Evolutionary conservation across 1,139 yeast genomes (phyloP).

Genomic region (Magnusiomyces tetraspermus): DNA sequence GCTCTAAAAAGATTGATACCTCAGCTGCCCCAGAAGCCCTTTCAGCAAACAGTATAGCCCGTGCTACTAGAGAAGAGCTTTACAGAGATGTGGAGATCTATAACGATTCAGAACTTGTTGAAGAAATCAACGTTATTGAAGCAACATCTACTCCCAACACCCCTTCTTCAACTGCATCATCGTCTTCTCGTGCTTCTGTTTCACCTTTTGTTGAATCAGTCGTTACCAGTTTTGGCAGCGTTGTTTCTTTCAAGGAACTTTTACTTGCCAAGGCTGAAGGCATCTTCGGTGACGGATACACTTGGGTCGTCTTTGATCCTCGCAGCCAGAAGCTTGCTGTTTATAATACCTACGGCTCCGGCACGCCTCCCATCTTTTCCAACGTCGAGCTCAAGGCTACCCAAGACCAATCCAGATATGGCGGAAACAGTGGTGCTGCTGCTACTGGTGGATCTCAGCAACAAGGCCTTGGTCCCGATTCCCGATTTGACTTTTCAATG

Average conservation of each 20-base stretch:
- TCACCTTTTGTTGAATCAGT: constrained; percentile 20
- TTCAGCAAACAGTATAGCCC: constrained; percentile 5
- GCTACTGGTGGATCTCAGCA: background rate
- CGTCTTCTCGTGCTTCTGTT: constrained; percentile 8
- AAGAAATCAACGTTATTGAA: constrained; percentile 5
- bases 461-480: no score
- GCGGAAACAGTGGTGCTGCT: background rate
- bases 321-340: constrained; percentile 48
- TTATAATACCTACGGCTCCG: constrained; percentile 69
- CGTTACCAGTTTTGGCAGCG: constrained; percentile 31
- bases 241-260: constrained; percentile 48
- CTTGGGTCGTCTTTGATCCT: constrained; percentile 59
- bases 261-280: constrained; percentile 51
- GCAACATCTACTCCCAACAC: constrained; percentile 22
- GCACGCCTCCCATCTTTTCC: constrained; percentile 71
- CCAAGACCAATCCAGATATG: background rate
- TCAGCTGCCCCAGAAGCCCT: constrained; percentile 13
- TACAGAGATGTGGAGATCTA: constrained; percentile 5
- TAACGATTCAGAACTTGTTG: constrained; percentile 5
- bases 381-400: background rate
- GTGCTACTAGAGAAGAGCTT: constrained; percentile 1
- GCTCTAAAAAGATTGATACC: constrained; percentile 10
- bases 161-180: constrained; percentile 8
- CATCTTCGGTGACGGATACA: constrained; percentile 75
- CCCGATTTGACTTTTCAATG: background rate